Evolutionary conservation across 192 early-diverging fungal genomes (phyloP).

Genomic region (Haplosporangium gracile): DNA sequence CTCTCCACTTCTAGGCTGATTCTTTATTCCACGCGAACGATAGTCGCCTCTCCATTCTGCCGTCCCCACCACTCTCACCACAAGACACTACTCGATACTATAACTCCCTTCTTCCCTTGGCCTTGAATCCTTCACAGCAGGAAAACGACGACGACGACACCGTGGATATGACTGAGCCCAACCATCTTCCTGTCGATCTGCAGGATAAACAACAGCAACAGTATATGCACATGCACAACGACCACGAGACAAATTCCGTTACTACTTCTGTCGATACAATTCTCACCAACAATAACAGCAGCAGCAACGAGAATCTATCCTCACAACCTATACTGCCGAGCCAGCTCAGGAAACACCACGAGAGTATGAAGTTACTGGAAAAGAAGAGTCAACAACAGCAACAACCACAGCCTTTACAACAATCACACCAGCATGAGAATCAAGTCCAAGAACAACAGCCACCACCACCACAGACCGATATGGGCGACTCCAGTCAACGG

Average conservation of each 20-base stretch:
- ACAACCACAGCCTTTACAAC: neutral
- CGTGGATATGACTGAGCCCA: neutral
- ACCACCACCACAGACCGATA: neutral
- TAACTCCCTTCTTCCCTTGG: neutral
- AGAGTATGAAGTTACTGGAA: conserved; percentile 2
- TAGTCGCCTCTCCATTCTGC: neutral
- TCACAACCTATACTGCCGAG: conserved; percentile 17
- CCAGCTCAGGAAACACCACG: conserved; percentile 7
- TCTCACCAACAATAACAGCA: neutral
- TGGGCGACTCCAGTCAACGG: neutral
- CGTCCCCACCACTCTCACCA: conserved; percentile 36
- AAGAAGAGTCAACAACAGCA: neutral
- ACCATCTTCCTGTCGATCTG: neutral
- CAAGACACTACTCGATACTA: neutral
- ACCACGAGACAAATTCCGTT: conserved; percentile 6
- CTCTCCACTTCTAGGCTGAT: neutral
- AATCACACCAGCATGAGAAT: neutral
- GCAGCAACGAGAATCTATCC: neutral
- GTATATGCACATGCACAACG: neutral
- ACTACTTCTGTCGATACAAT: neutral
- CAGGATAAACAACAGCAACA: neutral
- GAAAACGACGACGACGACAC: neutral
- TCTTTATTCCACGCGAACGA: neutral
- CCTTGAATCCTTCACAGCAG: conserved; percentile 3
- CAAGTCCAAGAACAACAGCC: neutral